A percentile compares a stretch with the other conserved stretches of the same genome.
Conservation (phyloP, 306 rosid species). For the Abrus precatorius region DNA sequence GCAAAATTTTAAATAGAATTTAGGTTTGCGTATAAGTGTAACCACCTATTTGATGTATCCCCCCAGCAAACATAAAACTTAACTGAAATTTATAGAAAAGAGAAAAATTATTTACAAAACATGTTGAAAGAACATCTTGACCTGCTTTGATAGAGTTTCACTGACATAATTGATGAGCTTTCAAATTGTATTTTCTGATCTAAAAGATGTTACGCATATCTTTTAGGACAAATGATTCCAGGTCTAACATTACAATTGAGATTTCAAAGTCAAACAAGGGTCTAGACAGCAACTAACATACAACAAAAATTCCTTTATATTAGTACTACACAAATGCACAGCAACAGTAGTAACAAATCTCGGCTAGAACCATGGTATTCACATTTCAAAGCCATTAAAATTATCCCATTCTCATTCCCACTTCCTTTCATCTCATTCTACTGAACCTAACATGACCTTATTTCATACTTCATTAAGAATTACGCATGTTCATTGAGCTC, state of each 20-base stretch:
- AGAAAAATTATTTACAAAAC: not conserved
- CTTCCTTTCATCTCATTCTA: not conserved
- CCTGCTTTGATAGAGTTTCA: conserved; percentile 5
- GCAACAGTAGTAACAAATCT: not conserved
- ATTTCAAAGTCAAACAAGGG: conserved; percentile 23
- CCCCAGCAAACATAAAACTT: not conserved
- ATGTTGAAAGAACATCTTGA: conserved; percentile 2
- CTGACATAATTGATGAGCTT: not conserved
- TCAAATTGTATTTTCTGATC: not conserved
- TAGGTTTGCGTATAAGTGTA: conserved; percentile 23
- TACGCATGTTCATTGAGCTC: conserved; percentile 34
- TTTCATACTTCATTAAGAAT: conserved; percentile 43
- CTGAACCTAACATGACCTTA: not conserved
- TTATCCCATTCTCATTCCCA: not conserved
- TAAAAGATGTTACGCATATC: not conserved
- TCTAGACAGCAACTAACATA: not conserved
- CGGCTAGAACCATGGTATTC: not conserved
- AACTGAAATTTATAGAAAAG: conserved; percentile 12
- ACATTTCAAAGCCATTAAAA: conserved; percentile 8
- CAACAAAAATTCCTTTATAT: not conserved
- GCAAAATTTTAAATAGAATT: conserved; percentile 8
- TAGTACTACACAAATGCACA: not conserved
- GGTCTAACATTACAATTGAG: not conserved
- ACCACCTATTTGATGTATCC: conserved; percentile 15
- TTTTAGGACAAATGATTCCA: not conserved